Evolutionary conservation across 2,329 filamentous ascomycete species (phyloP).

Genomic region (Teratosphaeria epicoccoides): DNA sequence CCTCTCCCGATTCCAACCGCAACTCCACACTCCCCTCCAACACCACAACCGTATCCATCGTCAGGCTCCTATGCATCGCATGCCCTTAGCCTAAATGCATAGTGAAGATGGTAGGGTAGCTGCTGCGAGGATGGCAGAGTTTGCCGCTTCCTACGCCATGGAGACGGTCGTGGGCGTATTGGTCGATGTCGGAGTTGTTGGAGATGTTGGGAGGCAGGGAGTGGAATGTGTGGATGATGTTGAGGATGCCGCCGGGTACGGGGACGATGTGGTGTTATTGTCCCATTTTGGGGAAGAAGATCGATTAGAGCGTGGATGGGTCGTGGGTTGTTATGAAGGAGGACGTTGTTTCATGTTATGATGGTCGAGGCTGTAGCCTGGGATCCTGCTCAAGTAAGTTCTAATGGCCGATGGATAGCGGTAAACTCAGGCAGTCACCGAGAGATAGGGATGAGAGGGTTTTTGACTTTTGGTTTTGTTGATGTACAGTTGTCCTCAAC

Average conservation of each 20-base stretch:
- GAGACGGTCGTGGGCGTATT: slow-evolving; percentile 8
- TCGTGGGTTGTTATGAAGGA: slow-evolving; percentile 15
- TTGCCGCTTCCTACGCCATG: slow-evolving; percentile 1
- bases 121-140: slow-evolving; percentile 6
- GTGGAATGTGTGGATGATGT: slow-evolving; percentile 8
- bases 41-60: slow-evolving; percentile 8
- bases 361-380: no score
- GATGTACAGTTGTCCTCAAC: no score
- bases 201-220: slow-evolving; percentile 4
- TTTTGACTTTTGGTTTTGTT: no score
- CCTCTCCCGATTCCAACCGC: slow-evolving; percentile 10
- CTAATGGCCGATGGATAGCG: no score
- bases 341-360: no score
- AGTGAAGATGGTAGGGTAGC: slow-evolving; percentile 3
- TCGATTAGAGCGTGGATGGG: slow-evolving; percentile 7
- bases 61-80: slow-evolving; percentile 10
- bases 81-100: slow-evolving; percentile 1
- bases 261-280: not conserved
- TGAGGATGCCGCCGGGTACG: slow-evolving; percentile 2
- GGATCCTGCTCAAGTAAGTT: no score
- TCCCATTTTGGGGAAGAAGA: slow-evolving; percentile 10
- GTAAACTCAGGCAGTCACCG: no score
- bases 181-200: slow-evolving; percentile 11
- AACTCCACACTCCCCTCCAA: slow-evolving; percentile 11
- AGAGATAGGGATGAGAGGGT: no score